phyloP scores from a whole-genome alignment of 2,329 filamentous ascomycete species.

The Stromatinia cepivora region DNA sequence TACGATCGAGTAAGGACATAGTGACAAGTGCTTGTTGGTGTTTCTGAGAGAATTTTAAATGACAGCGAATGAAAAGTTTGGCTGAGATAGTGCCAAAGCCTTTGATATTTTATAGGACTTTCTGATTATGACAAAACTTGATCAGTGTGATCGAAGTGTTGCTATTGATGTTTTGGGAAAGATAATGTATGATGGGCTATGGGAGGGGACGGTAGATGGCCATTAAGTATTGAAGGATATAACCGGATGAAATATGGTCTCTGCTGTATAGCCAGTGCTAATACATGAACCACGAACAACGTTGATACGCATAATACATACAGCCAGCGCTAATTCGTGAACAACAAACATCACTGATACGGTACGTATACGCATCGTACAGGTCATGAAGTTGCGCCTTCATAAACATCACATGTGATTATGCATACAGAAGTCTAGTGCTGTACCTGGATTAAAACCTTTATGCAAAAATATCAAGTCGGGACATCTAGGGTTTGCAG shows the following conservation, averaged over 20 bases:
- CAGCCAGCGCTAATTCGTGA: background rate
- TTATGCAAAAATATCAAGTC: too few relatives aligned
- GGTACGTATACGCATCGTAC: background rate
- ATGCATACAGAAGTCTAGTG: background rate
- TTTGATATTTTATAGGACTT: background rate
- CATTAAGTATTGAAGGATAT: background rate
- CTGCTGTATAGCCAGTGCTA: fast-evolving
- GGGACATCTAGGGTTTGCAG: too few relatives aligned
- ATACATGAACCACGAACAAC: too few relatives aligned
- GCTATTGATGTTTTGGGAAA: background rate
- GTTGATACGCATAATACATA: background rate
- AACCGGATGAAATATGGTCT: background rate
- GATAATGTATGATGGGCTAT: background rate
- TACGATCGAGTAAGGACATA: background rate
- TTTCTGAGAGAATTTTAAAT: background rate
- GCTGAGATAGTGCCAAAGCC: background rate
- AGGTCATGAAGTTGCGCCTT: background rate
- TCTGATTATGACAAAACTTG: too few relatives aligned
- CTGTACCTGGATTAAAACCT: background rate
- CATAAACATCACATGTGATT: too few relatives aligned
- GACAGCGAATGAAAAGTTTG: too few relatives aligned
- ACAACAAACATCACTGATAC: background rate
- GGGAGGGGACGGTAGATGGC: background rate
- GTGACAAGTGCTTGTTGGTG: background rate
- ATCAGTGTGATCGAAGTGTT: background rate